Evolutionary conservation across 305 asterid species (phyloP), one percentile per base, ranked within the genome.

Genomic region (Fraxinus albicans): DNA sequence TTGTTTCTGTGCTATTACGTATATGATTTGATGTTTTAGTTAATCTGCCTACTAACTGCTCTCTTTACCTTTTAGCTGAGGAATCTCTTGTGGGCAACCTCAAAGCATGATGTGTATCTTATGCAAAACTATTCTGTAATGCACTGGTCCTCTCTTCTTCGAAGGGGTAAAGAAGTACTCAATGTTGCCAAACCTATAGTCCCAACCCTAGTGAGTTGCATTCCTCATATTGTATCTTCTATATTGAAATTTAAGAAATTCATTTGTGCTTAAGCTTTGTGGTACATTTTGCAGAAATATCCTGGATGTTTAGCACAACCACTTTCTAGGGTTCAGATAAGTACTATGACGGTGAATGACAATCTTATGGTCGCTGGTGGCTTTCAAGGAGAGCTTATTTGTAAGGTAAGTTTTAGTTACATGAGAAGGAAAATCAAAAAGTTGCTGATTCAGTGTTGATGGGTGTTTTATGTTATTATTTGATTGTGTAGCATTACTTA

Each of bases 31-130:
- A 47, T 34, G 63, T 72, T 40, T 40, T 76, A 53, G 27, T 15
- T 34, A 19, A 74, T 27, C 13, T 44, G 1, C 23, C 12, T 34
- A 2, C 78, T 81, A 76, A 75, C 83, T 31, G 58, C 31, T 42
- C 38, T 1, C 25, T 67, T 8, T 77, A 2, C 80, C 79, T 86
- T 86, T 88, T 93, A 96, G 98, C 90, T 96, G 86, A 89, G 99
- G 86, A 94, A 93, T 84, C 97, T 96, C 70, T 58, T 94, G 31
- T 92, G 97, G 93, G 94, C 99, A 17, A 93, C 97, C 77, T 94
- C 99, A 74, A 96, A 96, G 82, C 97, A 96, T 65, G 99, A 96
- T 80, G 97, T 92, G 8, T 96, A 96, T 83, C 92, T 96, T 80
- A 89, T 93, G 89, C 98, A 94, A 86, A 92, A 93, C 86, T 90